Evolutionary conservation across 306 rosid genomes (phyloP), one percentile per base, ranked within the genome.

Genomic region (Quercus glauca): DNA sequence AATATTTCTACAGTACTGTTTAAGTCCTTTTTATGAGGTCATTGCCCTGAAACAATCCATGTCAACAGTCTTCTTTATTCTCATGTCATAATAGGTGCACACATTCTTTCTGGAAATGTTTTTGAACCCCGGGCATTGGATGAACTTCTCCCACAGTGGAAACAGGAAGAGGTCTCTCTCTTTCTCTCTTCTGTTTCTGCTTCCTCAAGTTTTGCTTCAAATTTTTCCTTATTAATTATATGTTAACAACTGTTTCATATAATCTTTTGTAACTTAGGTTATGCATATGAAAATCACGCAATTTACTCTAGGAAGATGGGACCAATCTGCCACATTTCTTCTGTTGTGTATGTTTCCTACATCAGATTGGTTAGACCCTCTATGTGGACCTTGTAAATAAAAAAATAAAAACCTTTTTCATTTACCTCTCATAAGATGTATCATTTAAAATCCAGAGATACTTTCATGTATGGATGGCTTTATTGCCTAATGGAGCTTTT

Each of bases 141-240:
- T 72, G 99, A 94, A 73, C 95, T 94, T 84, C 85, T 94, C 69
- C 99, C 97, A 15, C 87, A 84, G 68, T 94, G 99, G 97, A 94
- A 75, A 77, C 87, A 92, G 74, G 88, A 90, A 75, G 90, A 92
- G 97, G 99, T 92, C 69, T 68, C 74, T 78, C 60, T 65, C 76
- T 35, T 29, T 67, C 41, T 37, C 59, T 73, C 26, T 28, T 1
- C 23, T 8, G 53, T 49, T 49, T 49, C 14, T 49, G 17, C 14
- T 67, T 14, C n/a, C 72, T 67, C 15, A 8, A 9, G 21, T 19
- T 35, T 67, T 19, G 31, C 70, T 67, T 67, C 51, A 35, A 35
- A 4, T n/a, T 19, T 13, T 7, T 64, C 29, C 31, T 64, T 15
- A 6, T 7, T 5, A 14, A 14, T 15, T 64, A 3, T 64, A 29